Evolutionary conservation across 176 grass and related monocot genomes (phyloP).

Genomic region (Ananas comosus): DNA sequence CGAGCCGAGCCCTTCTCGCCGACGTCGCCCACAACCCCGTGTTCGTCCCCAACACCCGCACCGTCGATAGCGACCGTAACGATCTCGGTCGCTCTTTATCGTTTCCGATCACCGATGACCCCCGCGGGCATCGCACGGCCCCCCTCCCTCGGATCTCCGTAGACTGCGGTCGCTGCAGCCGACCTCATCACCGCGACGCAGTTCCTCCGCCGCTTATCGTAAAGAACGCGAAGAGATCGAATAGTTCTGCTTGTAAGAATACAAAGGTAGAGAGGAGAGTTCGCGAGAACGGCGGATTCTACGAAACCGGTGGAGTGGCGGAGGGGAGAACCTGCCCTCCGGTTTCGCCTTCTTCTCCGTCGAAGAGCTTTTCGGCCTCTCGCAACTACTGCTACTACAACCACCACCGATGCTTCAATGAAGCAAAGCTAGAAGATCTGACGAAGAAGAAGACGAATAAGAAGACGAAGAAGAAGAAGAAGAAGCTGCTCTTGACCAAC

Average conservation of each 20-base stretch:
- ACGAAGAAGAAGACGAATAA: conserved; percentile 5
- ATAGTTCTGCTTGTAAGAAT: neutral
- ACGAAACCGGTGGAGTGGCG: conserved; percentile 6
- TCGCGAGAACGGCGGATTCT: conserved; percentile 19
- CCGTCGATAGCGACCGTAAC: conserved; percentile 2
- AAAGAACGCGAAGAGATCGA: neutral
- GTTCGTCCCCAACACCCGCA: conserved; percentile 9
- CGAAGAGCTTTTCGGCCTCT: conserved; percentile 9
- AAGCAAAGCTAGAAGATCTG: neutral
- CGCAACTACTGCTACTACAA: conserved; percentile 14
- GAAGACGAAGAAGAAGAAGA: conserved; percentile 29
- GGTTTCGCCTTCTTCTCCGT: conserved; percentile 37
- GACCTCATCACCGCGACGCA: conserved; percentile 10
- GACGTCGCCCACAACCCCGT: conserved; percentile 19
- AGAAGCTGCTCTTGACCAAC: conserved; percentile 34
- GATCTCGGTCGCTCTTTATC: neutral
- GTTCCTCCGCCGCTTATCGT: neutral
- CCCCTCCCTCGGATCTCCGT: conserved; percentile 8
- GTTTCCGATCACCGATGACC: neutral
- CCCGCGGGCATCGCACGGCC: neutral
- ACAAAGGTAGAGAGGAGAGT: conserved; percentile 20
- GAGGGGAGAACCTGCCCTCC: conserved; percentile 26
- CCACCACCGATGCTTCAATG: conserved; percentile 3
- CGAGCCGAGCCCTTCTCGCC: conserved; percentile 8
- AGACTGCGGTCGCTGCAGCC: conserved; percentile 25